A percentile compares a stretch with the other conserved stretches of the same genome.
phyloP scores from a whole-genome alignment of 2,329 filamentous ascomycete genomes.

The Thielaviopsis populi region DNA sequence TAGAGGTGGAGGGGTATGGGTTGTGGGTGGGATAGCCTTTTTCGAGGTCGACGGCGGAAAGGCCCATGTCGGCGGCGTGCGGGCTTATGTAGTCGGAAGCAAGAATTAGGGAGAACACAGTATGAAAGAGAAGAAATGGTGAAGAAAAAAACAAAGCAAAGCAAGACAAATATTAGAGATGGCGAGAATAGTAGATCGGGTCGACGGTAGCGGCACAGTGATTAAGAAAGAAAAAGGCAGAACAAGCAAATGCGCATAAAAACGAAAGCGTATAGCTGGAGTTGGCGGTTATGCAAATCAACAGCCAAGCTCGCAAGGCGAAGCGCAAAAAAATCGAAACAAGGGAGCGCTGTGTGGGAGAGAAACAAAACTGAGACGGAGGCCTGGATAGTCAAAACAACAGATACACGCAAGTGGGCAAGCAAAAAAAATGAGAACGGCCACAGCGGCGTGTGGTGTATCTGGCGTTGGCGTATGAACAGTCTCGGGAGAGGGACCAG shows the following conservation, averaged over 20 bases:
- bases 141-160: neutral
- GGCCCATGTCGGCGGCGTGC: constrained; percentile 1
- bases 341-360: constrained; percentile 1
- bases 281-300: neutral
- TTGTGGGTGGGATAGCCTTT: constrained; percentile 13
- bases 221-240: neutral
- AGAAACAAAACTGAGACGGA: constrained; percentile 9
- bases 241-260: neutral
- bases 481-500: neutral
- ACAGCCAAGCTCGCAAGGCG: neutral
- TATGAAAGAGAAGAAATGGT: neutral
- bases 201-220: neutral
- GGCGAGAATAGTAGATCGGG: neutral
- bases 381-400: constrained; percentile 5
- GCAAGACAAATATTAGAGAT: too few relatives aligned
- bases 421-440: neutral
- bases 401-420: neutral
- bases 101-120: neutral
- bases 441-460: neutral
- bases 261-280: neutral
- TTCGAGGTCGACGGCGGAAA: constrained; percentile 10
- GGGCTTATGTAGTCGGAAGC: neutral
- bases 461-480: neutral
- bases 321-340: constrained; percentile 6
- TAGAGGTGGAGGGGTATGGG: neutral